Percentiles rank a stretch among this genome's conserved stretches.
These are phyloP conservation scores for Parastagonospora avenae DNA, from an alignment of 2,329 filamentous ascomycete genomes.

Conservation along the genomic window DNA sequence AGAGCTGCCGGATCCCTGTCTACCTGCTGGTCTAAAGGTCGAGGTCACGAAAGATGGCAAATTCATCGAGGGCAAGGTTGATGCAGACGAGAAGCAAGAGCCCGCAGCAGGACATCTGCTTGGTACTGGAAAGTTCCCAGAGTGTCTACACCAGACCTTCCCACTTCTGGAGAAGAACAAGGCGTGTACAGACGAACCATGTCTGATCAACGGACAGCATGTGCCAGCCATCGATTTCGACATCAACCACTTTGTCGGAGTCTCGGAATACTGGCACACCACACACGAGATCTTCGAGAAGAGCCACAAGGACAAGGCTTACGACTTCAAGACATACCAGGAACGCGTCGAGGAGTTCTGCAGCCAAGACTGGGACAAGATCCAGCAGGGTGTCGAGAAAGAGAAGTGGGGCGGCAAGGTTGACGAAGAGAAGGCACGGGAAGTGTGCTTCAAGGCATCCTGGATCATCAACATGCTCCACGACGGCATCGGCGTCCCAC, in stretches of 20 bases:
- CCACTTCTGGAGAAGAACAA: slow-evolving; percentile 89
- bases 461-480: slow-evolving; percentile 98
- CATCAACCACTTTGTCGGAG: slow-evolving; percentile 95
- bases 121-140: slow-evolving; percentile 85
- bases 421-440: slow-evolving; percentile 72
- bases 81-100: slow-evolving; percentile 29
- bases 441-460: slow-evolving; percentile 96
- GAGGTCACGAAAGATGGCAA: slow-evolving; percentile 76
- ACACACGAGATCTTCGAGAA: slow-evolving; percentile 91
- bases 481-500: slow-evolving; percentile 91
- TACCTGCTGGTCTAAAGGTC: slow-evolving; percentile 77
- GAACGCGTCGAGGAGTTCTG: slow-evolving; percentile 84
- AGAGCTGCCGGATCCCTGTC: slow-evolving; percentile 87
- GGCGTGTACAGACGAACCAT: slow-evolving; percentile 81
- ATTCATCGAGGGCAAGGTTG: slow-evolving; percentile 52
- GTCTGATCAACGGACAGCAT: slow-evolving; percentile 87
- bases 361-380: slow-evolving; percentile 77
- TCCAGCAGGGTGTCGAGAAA: slow-evolving; percentile 67
- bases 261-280: slow-evolving; percentile 98
- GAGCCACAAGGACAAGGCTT: slow-evolving; percentile 76
- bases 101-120: slow-evolving; percentile 61
- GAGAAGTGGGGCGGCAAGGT: slow-evolving; percentile 78
- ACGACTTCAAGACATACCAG: slow-evolving; percentile 91
- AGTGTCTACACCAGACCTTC: slow-evolving; percentile 81
- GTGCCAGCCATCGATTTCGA: slow-evolving; percentile 96